Evolutionary conservation across 768 basidiomycete species (phyloP).

Genomic region (Mrakia gelida): DNA sequence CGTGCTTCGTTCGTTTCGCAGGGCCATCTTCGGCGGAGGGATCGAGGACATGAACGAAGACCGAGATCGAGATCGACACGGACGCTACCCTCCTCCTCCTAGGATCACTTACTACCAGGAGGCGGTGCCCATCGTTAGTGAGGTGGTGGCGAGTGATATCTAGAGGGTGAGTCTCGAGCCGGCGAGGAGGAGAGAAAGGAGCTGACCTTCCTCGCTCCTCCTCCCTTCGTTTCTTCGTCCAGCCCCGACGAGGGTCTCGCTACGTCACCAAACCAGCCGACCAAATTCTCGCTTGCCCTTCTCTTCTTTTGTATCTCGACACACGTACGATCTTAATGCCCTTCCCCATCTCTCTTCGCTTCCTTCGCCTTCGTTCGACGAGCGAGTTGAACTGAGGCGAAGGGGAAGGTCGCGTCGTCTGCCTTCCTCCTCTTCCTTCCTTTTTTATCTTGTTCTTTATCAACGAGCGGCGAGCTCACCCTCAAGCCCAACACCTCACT

Average conservation of each 20-base stretch:
- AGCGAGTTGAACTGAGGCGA: too few species aligned
- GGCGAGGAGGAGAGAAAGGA: not conserved
- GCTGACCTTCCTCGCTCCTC: not conserved
- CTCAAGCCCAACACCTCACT: too few species aligned
- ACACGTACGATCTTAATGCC: not conserved
- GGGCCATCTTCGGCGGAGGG: slow-evolving; percentile 9
- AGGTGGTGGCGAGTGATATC: not conserved
- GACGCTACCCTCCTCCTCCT: not conserved
- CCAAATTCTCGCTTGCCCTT: not conserved
- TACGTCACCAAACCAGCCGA: not conserved
- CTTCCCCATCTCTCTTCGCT: not conserved
- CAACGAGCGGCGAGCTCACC: too few species aligned
- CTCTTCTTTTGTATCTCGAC: not conserved
- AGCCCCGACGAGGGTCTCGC: not conserved
- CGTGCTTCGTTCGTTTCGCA: not conserved
- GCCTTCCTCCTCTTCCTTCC: too few species aligned
- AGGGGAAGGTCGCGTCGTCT: too few species aligned
- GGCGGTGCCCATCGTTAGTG: not conserved
- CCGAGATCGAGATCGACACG: not conserved
- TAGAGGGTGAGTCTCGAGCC: not conserved
- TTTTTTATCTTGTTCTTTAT: too few species aligned
- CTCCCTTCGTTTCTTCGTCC: not conserved
- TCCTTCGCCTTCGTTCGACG: not conserved
- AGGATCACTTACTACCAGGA: slow-evolving; percentile 9
- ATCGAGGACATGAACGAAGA: slow-evolving; percentile 12